Percentiles rank a stretch among this genome's conserved stretches.
These are phyloP conservation scores for Magnusiomyces fungicola DNA, from an alignment of 1,139 yeast genomes.

Conservation along the genomic window DNA sequence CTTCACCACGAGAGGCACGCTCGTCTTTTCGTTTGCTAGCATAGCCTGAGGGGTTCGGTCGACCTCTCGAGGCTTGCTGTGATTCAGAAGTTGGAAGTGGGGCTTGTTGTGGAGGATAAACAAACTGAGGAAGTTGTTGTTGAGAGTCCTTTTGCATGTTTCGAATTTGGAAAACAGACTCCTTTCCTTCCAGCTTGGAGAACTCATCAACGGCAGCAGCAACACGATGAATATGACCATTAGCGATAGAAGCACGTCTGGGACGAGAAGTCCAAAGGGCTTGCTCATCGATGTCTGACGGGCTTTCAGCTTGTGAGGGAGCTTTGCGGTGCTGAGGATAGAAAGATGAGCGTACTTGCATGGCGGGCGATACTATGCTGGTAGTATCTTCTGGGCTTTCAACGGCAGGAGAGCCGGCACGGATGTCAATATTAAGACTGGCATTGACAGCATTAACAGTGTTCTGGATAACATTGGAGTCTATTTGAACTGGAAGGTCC, in stretches of 20 bases:
- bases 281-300: not conserved
- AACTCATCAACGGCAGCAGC: conserved; percentile 24
- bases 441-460: conserved; percentile 55
- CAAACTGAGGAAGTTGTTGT: too few relatives aligned
- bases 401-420: not conserved
- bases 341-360: too few relatives aligned
- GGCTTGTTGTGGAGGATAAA: too few relatives aligned
- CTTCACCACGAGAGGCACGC: conserved; percentile 17
- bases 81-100: too few relatives aligned
- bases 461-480: conserved; percentile 44
- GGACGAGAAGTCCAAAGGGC: conserved; percentile 17
- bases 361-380: too few relatives aligned
- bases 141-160: too few relatives aligned
- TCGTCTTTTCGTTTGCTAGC: conserved; percentile 11
- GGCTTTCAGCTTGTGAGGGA: not conserved
- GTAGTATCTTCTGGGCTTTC: too few relatives aligned
- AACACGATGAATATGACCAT: conserved; percentile 27
- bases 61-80: not conserved
- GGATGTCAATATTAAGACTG: conserved; percentile 48
- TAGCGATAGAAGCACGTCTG: conserved; percentile 28
- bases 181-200: not conserved
- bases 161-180: too few relatives aligned
- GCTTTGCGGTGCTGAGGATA: not conserved
- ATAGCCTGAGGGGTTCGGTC: not conserved
- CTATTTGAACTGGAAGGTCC: conserved; percentile 31